Base-by-base conservation (phyloP, 805 yeast genomes). In the Vanderwaltozyma polyspora region DNA sequence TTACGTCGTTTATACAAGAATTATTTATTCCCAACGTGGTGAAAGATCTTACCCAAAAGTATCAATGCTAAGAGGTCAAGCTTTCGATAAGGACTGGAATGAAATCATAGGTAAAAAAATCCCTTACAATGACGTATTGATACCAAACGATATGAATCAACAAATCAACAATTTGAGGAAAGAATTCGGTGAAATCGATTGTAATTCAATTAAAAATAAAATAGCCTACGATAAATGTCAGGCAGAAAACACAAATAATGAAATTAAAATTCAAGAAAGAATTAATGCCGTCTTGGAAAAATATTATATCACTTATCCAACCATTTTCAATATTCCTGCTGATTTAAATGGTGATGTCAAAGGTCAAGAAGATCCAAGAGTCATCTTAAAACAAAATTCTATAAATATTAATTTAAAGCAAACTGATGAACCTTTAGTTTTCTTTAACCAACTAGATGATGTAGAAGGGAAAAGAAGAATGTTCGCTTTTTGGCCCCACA, bases 1-100 rank as follows among this genome's bases (percentile, higher is more conserved):
- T 9, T 73, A 69, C 49, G 49, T 65, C 41, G 57, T 67, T 57
- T 64, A 64, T 12, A 22, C 32, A 9, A 27, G 32, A 18, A 16
- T 31, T 4, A 28, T 33, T n/a, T 29, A 33, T 29, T 28, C 29
- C 4, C 5, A 10, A 16, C 8, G 6, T 12, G 29, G 32, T 19
- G 14, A 3, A n/a, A 34, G 19, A 19, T n/a, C n/a, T 18, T 3
- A 25, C 3, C 29, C 32, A n/a, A 29, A 15, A 14, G 6, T 26
- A 5, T 34, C 37, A 8, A n/a, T 34, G 4, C 4, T 34, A 14
- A 29, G 37, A 30, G 33, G 21, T 3, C 41, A 35, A 23, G 37
- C 41, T 5, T 40, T 30, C 16, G 44, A 40, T 35, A 40, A 33
- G 29, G 25, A 40, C 21, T 40, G 44, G 44, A 35, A 35, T 18